Evolutionary conservation across 148 eudicot genomes (phyloP), one percentile per base, ranked within the genome.

Genomic region (Pouteria glomerata): DNA sequence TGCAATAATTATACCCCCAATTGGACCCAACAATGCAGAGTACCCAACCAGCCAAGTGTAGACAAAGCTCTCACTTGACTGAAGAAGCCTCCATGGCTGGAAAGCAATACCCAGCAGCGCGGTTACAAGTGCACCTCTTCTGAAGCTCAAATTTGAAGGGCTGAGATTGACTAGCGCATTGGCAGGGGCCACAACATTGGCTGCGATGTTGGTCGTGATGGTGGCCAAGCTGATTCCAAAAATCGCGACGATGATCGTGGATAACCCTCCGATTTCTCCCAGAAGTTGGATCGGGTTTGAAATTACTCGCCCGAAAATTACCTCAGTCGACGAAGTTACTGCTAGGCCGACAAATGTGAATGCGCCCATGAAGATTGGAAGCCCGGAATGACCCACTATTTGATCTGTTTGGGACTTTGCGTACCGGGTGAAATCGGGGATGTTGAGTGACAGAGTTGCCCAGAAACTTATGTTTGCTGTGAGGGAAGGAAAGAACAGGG

Each of bases 11-110:
- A 95, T 80, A 6, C 96, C 97, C 34, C 90, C 94, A 33, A 92
- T 95, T 18, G 99, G 99, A 8, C 99, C 99, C 77, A 95, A 41
- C 14, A 95, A 73, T 30, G 99, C 99, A 3, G 99, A 84, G 66
- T 95, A 92, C 2, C 99, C 99, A 0, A 95, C 92, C 12, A 95
- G 88, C 99, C 99, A 95, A 4, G 97, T 95, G 81, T 95, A 89
- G 27, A 95, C 96, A 69, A 95, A 95, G 80, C 92, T 95, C 75
- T 95, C 96, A 73, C 97, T 92, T 42, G 99, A 91, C 68, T 85
- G 63, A 1, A 95, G 89, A 14, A 95, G 85, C 77, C 97, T 83
- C 99, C 99, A 95, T 10, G 99, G 99, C 73, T 92, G 97, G 66
- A 85, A 95, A 4, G 82, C 90, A 33, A 95, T 88, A 41, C 96